Base-by-base conservation (phyloP, 2,329 filamentous ascomycete genomes). In the Penicillium sp. region DNA sequence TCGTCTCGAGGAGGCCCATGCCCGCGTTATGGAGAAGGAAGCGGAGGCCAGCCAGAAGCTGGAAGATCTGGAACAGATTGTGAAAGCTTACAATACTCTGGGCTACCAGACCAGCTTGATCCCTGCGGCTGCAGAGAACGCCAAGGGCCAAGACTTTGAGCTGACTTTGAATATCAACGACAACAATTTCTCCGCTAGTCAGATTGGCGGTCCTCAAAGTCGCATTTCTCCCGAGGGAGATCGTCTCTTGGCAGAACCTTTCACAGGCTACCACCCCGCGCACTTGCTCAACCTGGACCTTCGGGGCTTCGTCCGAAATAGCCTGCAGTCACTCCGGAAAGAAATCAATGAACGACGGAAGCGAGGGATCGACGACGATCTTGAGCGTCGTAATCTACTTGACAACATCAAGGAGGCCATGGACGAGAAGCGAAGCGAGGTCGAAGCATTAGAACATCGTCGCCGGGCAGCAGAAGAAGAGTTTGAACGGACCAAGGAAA, bases 321-420 rank as follows among this genome's bases (percentile, higher is more conserved):
- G 82, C 61, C 87, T 99, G 59, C 74, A 89, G 36, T 72, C 79
- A 29, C 78, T 99, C 14, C 83, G 89, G 53, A 95, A 95, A 67
- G 89, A 95, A 55, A 88, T 99, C 57, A 89, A 89, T n/a, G 90
- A 96, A 67, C 81, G 93, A 46, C 81, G 92, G 43, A 89, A 87
- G 54, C 76, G 81, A 4, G 87, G 87, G 1, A 84, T 95, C 63
- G 92, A 97, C 65, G 84, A 86, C 44, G 93, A 96, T 77, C 88
- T 96, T 80, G 92, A 93, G 65, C 90, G 95, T 59, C 88, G 95
- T 64, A 93, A 97, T 67, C 79, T 95, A 56, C 81, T 99, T 9
- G 91, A 97, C 68, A 89, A 88, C 59, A 92, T 96, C 68, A 93
- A 93, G 69, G 95, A 99, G 72, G 90, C 91, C 13, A 93, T 99